Percentiles rank a stretch among this genome's conserved stretches.
Evolutionary conservation across 768 basidiomycete genomes (phyloP).

Genomic region (Mycena floridula): DNA sequence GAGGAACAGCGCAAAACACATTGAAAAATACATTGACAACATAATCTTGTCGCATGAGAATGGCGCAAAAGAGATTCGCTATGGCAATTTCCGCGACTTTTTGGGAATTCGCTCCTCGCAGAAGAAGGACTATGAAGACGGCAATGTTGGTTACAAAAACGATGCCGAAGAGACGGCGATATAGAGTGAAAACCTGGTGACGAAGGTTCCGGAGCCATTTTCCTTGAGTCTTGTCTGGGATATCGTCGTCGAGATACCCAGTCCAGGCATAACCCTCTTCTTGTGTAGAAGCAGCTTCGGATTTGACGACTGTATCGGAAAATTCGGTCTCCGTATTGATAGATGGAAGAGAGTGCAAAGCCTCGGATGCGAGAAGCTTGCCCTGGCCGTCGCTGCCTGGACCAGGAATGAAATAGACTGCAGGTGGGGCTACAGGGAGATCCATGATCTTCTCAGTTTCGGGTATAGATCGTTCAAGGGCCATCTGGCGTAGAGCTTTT

Average conservation of each 20-base stretch:
- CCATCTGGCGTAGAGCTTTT: conserved; percentile 33
- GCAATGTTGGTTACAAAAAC: conserved; percentile 52
- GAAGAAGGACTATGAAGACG: conserved; percentile 38
- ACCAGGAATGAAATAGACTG: neutral
- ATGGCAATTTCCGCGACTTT: conserved; percentile 34
- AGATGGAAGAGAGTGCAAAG: neutral
- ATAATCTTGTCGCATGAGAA: conserved; percentile 49
- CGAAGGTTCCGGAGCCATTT: conserved; percentile 45
- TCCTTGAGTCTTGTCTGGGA: conserved; percentile 47
- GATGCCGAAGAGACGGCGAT: conserved; percentile 52
- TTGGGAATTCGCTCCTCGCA: conserved; percentile 28
- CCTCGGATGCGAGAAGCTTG: conserved; percentile 5
- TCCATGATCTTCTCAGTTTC: no score
- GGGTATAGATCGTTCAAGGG: conserved; percentile 19
- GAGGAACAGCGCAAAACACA: conserved; percentile 41
- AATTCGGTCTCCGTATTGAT: conserved; percentile 4
- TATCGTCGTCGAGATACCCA: conserved; percentile 41
- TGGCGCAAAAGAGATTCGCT: conserved; percentile 42
- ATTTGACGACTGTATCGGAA: conserved; percentile 2
- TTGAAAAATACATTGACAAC: conserved; percentile 55
- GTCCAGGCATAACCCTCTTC: conserved; percentile 38
- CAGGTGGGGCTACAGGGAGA: neutral
- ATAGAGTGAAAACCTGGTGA: conserved; percentile 48
- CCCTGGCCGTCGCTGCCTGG: no score
- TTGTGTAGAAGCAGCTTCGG: conserved; percentile 11